These are phyloP conservation scores for Mortierella hygrophila DNA, from an alignment of 192 early-diverging fungal genomes.

Conservation along the genomic window DNA sequence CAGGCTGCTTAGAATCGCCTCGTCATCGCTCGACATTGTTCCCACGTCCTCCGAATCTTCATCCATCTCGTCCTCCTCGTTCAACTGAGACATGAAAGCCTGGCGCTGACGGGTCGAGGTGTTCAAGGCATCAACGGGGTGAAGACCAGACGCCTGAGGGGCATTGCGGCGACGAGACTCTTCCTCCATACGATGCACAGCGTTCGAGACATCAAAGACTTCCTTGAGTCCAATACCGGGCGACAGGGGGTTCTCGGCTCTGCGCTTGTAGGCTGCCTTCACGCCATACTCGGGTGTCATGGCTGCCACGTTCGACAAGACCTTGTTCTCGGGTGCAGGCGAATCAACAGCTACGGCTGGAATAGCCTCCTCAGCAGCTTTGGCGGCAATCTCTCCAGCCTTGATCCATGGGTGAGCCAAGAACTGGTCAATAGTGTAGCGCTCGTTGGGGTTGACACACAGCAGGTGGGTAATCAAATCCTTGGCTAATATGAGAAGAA, in stretches of 20 bases:
- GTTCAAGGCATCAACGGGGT: constrained; percentile 37
- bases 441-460: constrained; percentile 74
- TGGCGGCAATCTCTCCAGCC: constrained; percentile 38
- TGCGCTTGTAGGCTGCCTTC: constrained; percentile 55
- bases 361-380: constrained; percentile 1
- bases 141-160: constrained; percentile 21
- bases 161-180: constrained; percentile 58
- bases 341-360: constrained; percentile 17
- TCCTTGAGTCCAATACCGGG: constrained; percentile 75
- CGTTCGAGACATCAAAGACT: constrained; percentile 81
- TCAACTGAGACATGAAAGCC: constrained; percentile 57
- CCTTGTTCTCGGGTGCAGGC: constrained; percentile 37
- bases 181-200: constrained; percentile 83
- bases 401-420: constrained; percentile 85
- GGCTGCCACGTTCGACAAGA: constrained; percentile 18
- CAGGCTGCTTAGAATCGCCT: constrained; percentile 22
- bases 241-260: constrained; percentile 64
- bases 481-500: constrained; percentile 64
- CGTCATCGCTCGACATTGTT: constrained; percentile 37
- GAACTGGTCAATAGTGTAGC: constrained; percentile 86
- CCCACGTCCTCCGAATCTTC: constrained; percentile 24
- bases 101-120: constrained; percentile 48
- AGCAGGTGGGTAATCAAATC: constrained; percentile 79
- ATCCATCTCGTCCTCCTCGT: constrained; percentile 46
- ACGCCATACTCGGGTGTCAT: constrained; percentile 24